Percentiles rank a stretch among this genome's conserved stretches.
Evolutionary conservation across 2,329 filamentous ascomycete species (phyloP).

Genomic region (Pseudogymnoascus sp.): DNA sequence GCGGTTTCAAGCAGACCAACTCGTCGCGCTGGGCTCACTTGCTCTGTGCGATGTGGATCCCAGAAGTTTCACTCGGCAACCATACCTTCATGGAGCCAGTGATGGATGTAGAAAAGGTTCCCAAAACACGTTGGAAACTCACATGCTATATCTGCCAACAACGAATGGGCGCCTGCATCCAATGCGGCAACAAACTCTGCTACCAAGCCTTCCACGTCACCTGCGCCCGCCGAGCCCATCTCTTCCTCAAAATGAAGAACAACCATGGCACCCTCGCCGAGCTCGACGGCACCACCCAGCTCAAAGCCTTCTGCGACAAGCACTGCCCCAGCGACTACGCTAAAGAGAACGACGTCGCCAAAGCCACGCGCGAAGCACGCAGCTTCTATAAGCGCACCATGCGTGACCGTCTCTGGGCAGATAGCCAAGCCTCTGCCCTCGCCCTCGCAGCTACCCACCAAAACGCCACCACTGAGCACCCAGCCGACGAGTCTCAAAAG

Average conservation of each 20-base stretch:
- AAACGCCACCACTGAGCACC: constrained; percentile 55
- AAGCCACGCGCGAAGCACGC: constrained; percentile 73
- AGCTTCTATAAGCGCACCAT: constrained; percentile 85
- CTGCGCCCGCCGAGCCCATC: constrained; percentile 75
- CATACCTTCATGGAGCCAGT: constrained; percentile 97
- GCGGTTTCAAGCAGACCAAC: constrained; percentile 96
- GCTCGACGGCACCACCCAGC: constrained; percentile 67
- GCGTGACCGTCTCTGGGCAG: constrained; percentile 83
- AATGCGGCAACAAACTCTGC: constrained; percentile 95
- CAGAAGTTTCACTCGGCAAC: constrained; percentile 90
- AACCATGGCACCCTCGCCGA: constrained; percentile 69
- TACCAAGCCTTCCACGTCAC: constrained; percentile 97
- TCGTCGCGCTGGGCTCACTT: constrained; percentile 95
- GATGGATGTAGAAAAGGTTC: constrained; percentile 95
- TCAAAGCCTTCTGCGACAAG: constrained; percentile 94
- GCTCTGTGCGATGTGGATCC: constrained; percentile 96
- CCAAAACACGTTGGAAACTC: constrained; percentile 86
- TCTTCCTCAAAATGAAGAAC: constrained; percentile 96
- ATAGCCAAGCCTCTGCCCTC: constrained; percentile 75
- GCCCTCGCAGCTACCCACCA: constrained; percentile 67
- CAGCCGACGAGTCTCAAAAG: constrained; percentile 72
- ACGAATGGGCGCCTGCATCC: constrained; percentile 95
- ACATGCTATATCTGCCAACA: constrained; percentile 96
- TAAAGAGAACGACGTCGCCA: constrained; percentile 73
- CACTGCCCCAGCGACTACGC: constrained; percentile 87